A percentile compares a stretch with the other conserved stretches of the same genome.
Conservation (phyloP, 805 yeast genomes). For the Lachancea kluyveri region DNA sequence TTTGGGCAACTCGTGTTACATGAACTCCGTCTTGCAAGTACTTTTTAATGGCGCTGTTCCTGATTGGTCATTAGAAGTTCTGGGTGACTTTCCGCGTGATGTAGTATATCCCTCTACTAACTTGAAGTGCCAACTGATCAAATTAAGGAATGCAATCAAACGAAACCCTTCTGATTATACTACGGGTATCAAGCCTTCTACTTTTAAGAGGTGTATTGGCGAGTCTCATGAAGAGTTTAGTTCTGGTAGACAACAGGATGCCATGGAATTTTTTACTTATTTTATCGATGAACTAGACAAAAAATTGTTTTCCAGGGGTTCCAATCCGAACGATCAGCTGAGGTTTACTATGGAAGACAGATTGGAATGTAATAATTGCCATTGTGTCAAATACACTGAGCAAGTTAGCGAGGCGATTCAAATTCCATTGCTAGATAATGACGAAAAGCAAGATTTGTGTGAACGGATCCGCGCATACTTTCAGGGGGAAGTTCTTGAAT, state of each 20-base stretch:
- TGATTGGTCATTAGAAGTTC: conserved; percentile 32
- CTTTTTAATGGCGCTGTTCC: conserved; percentile 41
- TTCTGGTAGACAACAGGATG: conserved; percentile 90
- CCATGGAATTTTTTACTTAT: conserved; percentile 78
- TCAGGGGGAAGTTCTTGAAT: conserved; percentile 52
- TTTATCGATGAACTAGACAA: conserved; percentile 57
- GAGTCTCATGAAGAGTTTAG: conserved; percentile 74
- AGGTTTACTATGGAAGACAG: conserved; percentile 63
- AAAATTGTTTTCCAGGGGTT: conserved; percentile 29
- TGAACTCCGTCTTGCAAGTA: conserved; percentile 75
- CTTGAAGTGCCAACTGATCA: conserved; percentile 68
- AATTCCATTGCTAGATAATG: conserved; percentile 45
- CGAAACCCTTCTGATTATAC: conserved; percentile 49
- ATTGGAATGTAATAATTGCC: conserved; percentile 48
- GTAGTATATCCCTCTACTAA: conserved; percentile 53
- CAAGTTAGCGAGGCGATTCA: conserved; percentile 56
- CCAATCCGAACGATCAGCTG: conserved; percentile 49
- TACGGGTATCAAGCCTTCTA: conserved; percentile 67
- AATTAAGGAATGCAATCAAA: conserved; percentile 70
- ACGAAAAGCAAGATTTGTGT: conserved; percentile 33
- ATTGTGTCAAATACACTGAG: conserved; percentile 48
- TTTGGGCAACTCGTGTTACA: conserved; percentile 88
- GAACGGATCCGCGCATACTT: conserved; percentile 49
- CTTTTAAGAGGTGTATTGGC: conserved; percentile 74
- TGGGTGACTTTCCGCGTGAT: conserved; percentile 35